Base-by-base conservation (phyloP, 2,329 filamentous ascomycete species). In the Fusarium pseudograminearum region DNA sequence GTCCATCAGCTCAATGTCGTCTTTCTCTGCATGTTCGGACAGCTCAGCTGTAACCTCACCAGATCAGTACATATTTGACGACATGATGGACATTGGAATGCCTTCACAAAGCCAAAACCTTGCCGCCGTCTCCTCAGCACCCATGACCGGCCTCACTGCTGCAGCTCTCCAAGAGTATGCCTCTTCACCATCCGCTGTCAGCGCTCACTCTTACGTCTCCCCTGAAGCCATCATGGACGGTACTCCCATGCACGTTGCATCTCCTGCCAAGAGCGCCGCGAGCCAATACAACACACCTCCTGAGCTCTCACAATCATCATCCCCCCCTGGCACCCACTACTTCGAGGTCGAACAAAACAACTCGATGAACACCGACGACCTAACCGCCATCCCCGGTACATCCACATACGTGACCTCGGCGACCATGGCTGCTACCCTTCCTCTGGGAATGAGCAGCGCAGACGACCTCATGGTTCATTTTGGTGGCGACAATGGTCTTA, bases 281-380 rank as follows among this genome's bases (percentile, higher is more conserved):
- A 86, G 86, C 77, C 83, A 84, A 59, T 86, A 84, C 76, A 86
- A 85, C 76, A 87, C 87, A 5, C 86, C 87, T 7, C 87, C 87
- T 2, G 87, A 86, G 65, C 83, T 90, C 31, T 89, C 87, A n/a
- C 84, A 87, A 63, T 87, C 87, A 24, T 86, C 86, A 16, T 89
- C 87, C 26, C 87, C 87, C 6, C 85, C 84, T 30, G 79, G 83
- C 8, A 73, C 76, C n/a, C 81, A 79, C 45, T 85, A 82, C 76
- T 87, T 85, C 70, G 81, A 85, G 42, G 75, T 82, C 60, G 83
- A 85, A 42, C 77, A 81, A 41, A 80, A 78, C 73, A 76, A 77
- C 3, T 74, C 78, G 7, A 73, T 73, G 26, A 71, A 70, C 42
- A 59, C 65, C 1, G 78, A 80, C 28, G 78, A 78, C 30, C 65